These are phyloP conservation scores for Mortierella claussenii DNA, from an alignment of 192 early-diverging fungal genomes.

Conservation along the genomic window DNA sequence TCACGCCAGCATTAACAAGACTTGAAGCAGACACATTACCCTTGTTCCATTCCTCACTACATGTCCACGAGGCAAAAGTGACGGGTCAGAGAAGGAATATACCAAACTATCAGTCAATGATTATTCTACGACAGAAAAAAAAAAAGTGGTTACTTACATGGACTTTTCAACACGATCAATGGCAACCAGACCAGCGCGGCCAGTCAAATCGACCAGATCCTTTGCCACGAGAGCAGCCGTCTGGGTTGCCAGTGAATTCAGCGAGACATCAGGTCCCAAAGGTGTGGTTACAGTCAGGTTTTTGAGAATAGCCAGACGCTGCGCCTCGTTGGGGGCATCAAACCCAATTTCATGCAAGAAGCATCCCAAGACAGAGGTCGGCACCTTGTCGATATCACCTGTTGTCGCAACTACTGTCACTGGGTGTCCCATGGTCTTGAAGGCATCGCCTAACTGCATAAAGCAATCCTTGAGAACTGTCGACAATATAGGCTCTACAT, in stretches of 20 bases:
- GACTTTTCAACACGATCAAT: conserved; percentile 66
- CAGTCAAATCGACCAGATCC: conserved; percentile 84
- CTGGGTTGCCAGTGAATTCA: conserved; percentile 83
- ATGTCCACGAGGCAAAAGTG: not conserved
- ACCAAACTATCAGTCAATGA: no score
- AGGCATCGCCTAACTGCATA: conserved; percentile 54
- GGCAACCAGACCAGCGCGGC: conserved; percentile 74
- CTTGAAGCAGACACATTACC: conserved; percentile 58
- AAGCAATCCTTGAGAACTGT: conserved; percentile 71
- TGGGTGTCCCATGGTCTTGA: conserved; percentile 68
- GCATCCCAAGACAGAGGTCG: conserved; percentile 75
- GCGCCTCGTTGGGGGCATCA: conserved; percentile 76
- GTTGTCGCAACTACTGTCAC: conserved; percentile 83
- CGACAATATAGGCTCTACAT: conserved; percentile 62
- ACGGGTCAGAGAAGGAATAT: not conserved
- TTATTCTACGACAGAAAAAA: not conserved
- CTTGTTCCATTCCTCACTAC: conserved; percentile 53
- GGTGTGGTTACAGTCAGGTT: conserved; percentile 63
- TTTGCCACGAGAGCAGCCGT: conserved; percentile 92
- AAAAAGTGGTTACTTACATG: conserved; percentile 41
- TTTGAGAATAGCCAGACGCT: conserved; percentile 72
- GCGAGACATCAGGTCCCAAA: conserved; percentile 81
- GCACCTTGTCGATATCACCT: conserved; percentile 82
- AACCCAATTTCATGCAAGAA: conserved; percentile 84
- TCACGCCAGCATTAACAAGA: conserved; percentile 74